Evolutionary conservation across 2,329 filamentous ascomycete species (phyloP).

Genomic region (Monilinia polystroma): DNA sequence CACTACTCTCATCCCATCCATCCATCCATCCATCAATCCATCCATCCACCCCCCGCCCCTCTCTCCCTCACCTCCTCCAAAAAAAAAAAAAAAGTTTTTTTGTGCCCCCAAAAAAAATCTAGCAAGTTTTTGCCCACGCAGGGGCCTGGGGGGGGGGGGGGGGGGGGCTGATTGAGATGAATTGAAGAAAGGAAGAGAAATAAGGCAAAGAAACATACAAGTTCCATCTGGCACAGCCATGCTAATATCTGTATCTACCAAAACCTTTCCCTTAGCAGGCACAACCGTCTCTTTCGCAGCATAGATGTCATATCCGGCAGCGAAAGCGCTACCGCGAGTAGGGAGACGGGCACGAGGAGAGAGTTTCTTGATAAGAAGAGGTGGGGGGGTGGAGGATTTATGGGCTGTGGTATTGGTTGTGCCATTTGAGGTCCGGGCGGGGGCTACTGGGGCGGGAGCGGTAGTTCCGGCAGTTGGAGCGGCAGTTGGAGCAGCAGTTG

Average conservation of each 20-base stretch:
- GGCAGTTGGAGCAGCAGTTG: no score
- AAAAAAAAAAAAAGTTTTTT: no score
- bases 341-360: slow-evolving; percentile 75
- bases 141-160: no score
- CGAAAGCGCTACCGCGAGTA: slow-evolving; percentile 83
- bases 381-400: slow-evolving; percentile 28
- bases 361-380: slow-evolving; percentile 73
- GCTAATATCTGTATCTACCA: slow-evolving; percentile 88
- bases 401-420: slow-evolving; percentile 26
- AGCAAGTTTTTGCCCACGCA: no score
- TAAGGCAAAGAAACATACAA: slow-evolving; percentile 57
- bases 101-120: no score
- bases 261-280: slow-evolving; percentile 76
- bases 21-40: no score
- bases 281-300: slow-evolving; percentile 71
- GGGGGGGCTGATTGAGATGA: no score
- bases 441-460: slow-evolving; percentile 14
- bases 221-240: slow-evolving; percentile 89
- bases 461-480: slow-evolving; percentile 17
- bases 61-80: no score
- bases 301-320: slow-evolving; percentile 94
- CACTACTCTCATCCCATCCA: no score
- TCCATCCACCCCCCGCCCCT: no score
- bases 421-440: slow-evolving; percentile 29
- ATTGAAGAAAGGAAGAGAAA: not conserved